Base-by-base conservation (phyloP, 441 rosid species). In the Viola pubescens region DNA sequence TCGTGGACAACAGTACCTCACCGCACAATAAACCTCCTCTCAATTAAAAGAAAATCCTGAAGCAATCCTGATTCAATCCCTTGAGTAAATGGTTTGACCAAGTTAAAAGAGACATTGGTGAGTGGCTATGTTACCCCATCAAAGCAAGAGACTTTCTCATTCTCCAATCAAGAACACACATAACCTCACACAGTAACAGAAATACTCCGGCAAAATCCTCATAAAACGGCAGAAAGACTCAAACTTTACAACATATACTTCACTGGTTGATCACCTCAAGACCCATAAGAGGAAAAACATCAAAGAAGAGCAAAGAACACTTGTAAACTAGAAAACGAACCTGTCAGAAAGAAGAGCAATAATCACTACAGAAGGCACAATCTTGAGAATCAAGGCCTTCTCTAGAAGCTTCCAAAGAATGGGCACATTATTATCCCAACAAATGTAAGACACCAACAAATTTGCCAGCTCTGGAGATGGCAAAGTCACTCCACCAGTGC, bases 391-490 rank as follows among this genome's bases (percentile, higher is more conserved):
- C 63, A 94, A 65, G 52, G 99, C 91, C 72, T 83, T 90, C 46
- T 94, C 99, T 50, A 94, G 96, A 69, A 84, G 82, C 82, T 94
- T 94, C 99, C 99, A 94, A 11, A 87, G 56, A 75, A 85, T 76
- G 37, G 98, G 94, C 9, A 88, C 80, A 77, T 94, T 84, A 61
- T 94, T 88, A 59, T 76, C 92, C 95, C 95, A 90, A 73, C 83
- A 90, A 73, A 94, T 82, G 77, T 90, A 88, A 53, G 99, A 86
- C 56, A 86, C 89, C 63, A 94, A 77, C 60, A 88, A 79, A 61
- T 79, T 75, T 49, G 97, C 96, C 11, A 94, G 82, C 65, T 90
- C 85, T 38, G 70, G 59, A 52, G 96, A 94, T 1, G 99, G 99
- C 50, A 86, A 72, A 54, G 79, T 55, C 59, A 83, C 74, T 54